A percentile compares a stretch with the other conserved stretches of the same genome.
These are phyloP conservation scores for Podila verticillata DNA, from an alignment of 192 early-diverging fungal species.

Conservation along the genomic window DNA sequence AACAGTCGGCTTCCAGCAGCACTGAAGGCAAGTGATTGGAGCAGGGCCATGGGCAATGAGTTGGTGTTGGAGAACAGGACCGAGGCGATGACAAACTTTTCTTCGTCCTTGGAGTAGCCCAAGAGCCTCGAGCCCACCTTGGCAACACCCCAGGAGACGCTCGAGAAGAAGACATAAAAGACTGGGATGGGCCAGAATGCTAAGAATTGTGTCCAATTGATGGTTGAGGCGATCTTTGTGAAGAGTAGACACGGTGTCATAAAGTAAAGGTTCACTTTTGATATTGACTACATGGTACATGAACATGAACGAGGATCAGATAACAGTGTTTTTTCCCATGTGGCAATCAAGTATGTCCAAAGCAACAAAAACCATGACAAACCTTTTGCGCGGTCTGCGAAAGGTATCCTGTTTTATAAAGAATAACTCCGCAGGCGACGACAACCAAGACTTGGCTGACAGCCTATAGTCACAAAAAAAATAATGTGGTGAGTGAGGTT, in stretches of 20 bases:
- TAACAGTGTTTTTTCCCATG: slow-evolving; percentile 5
- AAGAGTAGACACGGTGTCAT: slow-evolving; percentile 82
- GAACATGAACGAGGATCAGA: too few species aligned
- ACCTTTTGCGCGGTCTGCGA: slow-evolving; percentile 47
- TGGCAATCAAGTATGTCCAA: slow-evolving; percentile 1
- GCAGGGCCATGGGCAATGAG: slow-evolving; percentile 74
- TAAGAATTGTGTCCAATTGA: slow-evolving; percentile 68
- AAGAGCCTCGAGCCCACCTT: slow-evolving; percentile 53
- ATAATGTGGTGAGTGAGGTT: not conserved
- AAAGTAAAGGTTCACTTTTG: slow-evolving; percentile 72
- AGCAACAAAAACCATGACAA: not conserved
- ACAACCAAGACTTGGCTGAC: slow-evolving; percentile 49
- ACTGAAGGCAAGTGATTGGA: slow-evolving; percentile 66
- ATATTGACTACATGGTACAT: slow-evolving; percentile 49
- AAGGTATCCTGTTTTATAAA: slow-evolving; percentile 45
- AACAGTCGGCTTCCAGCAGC: slow-evolving; percentile 56
- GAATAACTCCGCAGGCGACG: slow-evolving; percentile 43
- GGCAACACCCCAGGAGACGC: slow-evolving; percentile 39
- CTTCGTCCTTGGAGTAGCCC: slow-evolving; percentile 59
- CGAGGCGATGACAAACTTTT: slow-evolving; percentile 69
- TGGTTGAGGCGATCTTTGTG: slow-evolving; percentile 75
- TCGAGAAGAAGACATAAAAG: slow-evolving; percentile 55
- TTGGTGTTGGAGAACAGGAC: slow-evolving; percentile 81
- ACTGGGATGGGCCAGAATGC: slow-evolving; percentile 80
- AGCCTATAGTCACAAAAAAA: slow-evolving; percentile 14